A percentile compares a stretch with the other conserved stretches of the same genome.
These are phyloP conservation scores for Kwoniella bestiolae DNA, from an alignment of 768 basidiomycete genomes.

Conservation along the genomic window DNA sequence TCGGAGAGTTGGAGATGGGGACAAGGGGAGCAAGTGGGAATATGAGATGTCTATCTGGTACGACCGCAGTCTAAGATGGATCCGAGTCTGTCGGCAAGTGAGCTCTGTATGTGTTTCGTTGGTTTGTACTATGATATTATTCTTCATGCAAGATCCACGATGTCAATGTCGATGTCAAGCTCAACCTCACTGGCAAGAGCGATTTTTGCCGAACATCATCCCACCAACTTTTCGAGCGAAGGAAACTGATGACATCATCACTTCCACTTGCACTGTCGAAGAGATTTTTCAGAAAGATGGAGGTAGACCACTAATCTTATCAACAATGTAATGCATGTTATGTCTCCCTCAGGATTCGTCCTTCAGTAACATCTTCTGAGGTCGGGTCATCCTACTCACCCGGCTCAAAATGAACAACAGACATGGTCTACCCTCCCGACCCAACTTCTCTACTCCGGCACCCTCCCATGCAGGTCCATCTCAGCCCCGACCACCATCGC, in stretches of 20 bases:
- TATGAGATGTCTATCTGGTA: too few species aligned
- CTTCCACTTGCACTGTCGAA: constrained; percentile 4
- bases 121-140: too few species aligned
- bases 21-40: not conserved
- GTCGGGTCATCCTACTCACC: not conserved
- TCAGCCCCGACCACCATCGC: constrained; percentile 10
- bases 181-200: not conserved
- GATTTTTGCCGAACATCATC: not conserved
- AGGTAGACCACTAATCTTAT: not conserved
- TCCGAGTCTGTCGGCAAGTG: too few species aligned
- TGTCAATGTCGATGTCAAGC: not conserved
- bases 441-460: constrained; percentile 15
- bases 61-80: too few species aligned
- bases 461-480: constrained; percentile 16
- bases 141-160: too few species aligned
- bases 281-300: not conserved
- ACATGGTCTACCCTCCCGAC: constrained; percentile 22
- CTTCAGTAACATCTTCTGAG: not conserved
- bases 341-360: not conserved
- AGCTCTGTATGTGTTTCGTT: too few species aligned
- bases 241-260: constrained; percentile 20
- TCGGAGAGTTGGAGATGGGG: not conserved
- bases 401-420: constrained; percentile 17
- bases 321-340: too few species aligned
- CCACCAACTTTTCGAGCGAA: not conserved